Percentiles rank a stretch among this genome's conserved stretches.
phyloP scores from a whole-genome alignment of 768 basidiomycete species.

The Cytidiella melzeri region DNA sequence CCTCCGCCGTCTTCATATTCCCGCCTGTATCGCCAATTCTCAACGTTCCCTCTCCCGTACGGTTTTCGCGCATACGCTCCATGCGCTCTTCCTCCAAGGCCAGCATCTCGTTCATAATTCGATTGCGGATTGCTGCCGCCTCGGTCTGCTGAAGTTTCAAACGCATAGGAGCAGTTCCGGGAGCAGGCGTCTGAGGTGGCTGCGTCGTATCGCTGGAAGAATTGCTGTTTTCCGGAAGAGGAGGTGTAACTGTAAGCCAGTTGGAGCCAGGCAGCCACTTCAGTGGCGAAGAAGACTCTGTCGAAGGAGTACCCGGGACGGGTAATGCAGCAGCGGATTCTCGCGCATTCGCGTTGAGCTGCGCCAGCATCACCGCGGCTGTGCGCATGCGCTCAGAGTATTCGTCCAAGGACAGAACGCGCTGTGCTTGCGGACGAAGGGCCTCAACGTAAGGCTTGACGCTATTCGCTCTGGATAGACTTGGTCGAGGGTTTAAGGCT shows the following conservation, averaged over 20 bases:
- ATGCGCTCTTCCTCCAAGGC: slow-evolving; percentile 95
- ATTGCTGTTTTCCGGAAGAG: slow-evolving; percentile 14
- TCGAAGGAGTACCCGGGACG: slow-evolving; percentile 12
- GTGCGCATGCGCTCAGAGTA: slow-evolving; percentile 99
- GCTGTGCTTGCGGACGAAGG: slow-evolving; percentile 3
- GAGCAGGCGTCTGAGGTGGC: neutral
- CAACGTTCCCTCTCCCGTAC: slow-evolving; percentile 63
- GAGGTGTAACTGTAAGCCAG: slow-evolving; percentile 20
- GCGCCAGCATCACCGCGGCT: slow-evolving; percentile 96
- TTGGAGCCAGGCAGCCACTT: slow-evolving; percentile 26
- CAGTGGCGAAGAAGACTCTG: slow-evolving; percentile 15
- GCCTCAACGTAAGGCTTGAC: neutral
- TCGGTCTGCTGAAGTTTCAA: slow-evolving; percentile 77
- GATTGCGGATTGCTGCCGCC: slow-evolving; percentile 84
- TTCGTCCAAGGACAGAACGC: slow-evolving; percentile 77
- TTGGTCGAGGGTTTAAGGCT: neutral
- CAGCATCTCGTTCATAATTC: slow-evolving; percentile 99
- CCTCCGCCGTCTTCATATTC: slow-evolving; percentile 68
- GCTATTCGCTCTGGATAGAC: slow-evolving; percentile 3
- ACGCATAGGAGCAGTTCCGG: slow-evolving; percentile 29
- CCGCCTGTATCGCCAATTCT: slow-evolving; percentile 39
- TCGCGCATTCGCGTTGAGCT: slow-evolving; percentile 79
- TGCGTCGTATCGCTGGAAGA: neutral
- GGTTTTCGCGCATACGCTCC: slow-evolving; percentile 77
- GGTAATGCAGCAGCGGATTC: slow-evolving; percentile 35